These are phyloP conservation scores for Ogataea parapolymorpha DNA, from an alignment of 805 yeast species.

Conservation along the genomic window DNA sequence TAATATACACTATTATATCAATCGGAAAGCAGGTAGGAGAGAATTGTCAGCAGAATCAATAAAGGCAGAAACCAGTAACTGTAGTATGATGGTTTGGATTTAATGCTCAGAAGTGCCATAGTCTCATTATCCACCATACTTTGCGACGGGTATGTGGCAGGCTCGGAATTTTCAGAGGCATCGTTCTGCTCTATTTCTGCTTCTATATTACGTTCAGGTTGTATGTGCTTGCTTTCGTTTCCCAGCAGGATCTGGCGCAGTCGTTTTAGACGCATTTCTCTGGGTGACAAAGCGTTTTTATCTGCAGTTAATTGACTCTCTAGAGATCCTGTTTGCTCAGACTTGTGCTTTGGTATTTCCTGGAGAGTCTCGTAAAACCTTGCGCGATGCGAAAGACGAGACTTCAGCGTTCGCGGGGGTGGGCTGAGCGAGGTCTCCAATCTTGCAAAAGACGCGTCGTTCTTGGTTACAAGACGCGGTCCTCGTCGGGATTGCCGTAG, in stretches of 20 bases:
- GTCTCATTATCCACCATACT: too few relatives aligned
- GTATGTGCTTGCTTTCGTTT: not conserved
- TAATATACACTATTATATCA: constrained; percentile 6
- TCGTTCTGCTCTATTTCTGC: too few relatives aligned
- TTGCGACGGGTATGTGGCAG: too few relatives aligned
- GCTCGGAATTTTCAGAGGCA: too few relatives aligned
- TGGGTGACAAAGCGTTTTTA: not conserved
- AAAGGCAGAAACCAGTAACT: too few relatives aligned
- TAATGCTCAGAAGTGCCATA: too few relatives aligned
- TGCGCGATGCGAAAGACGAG: constrained; percentile 1
- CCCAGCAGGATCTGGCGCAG: not conserved
- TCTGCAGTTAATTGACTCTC: too few relatives aligned
- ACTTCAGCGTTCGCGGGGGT: constrained; percentile 4
- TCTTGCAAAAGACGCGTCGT: not conserved
- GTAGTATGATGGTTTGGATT: too few relatives aligned
- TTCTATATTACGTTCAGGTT: too few relatives aligned
- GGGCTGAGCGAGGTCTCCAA: not conserved
- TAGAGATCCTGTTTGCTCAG: too few relatives aligned
- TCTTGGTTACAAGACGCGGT: not conserved
- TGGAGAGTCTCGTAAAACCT: not conserved
- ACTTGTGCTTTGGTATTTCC: not conserved
- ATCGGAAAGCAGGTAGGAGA: constrained; percentile 14
- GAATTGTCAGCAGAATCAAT: not conserved
- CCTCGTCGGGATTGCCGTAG: not conserved
- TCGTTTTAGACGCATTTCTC: not conserved